These are phyloP conservation scores for Sporothrix pallida DNA, from an alignment of 2,329 filamentous ascomycete species.

Conservation along the genomic window DNA sequence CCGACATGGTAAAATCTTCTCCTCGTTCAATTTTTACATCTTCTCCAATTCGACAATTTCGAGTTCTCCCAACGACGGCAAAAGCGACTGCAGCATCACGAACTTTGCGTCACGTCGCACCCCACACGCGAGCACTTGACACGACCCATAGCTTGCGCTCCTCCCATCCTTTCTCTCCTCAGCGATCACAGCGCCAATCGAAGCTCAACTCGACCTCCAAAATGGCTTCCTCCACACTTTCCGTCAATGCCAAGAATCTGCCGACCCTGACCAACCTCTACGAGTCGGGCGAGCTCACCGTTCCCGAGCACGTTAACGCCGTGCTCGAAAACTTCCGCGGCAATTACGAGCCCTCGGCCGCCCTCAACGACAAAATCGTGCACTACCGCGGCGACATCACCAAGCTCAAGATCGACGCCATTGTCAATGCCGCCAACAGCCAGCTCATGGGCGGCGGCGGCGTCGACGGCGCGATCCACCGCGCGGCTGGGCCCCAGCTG, in stretches of 20 bases:
- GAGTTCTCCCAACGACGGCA: too few species aligned
- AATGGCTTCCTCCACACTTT: not conserved
- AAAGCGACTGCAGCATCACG: not conserved
- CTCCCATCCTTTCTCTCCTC: not conserved
- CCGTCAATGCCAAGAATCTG: not conserved
- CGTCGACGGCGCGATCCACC: slow-evolving; percentile 86
- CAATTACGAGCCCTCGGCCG: slow-evolving; percentile 48
- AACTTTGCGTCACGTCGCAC: not conserved
- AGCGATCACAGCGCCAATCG: not conserved
- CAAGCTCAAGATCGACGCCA: slow-evolving; percentile 74
- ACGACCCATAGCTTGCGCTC: not conserved
- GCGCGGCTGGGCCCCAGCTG: slow-evolving; percentile 74
- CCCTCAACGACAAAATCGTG: slow-evolving; percentile 72
- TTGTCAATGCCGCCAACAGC: slow-evolving; percentile 91
- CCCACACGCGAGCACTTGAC: slow-evolving; percentile 2
- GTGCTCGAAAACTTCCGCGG: not conserved
- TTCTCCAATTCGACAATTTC: not conserved
- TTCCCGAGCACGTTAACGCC: not conserved
- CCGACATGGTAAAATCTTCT: slow-evolving; percentile 6
- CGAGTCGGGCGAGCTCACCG: not conserved
- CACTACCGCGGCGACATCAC: slow-evolving; percentile 83
- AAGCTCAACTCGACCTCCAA: not conserved
- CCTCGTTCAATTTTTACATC: not conserved
- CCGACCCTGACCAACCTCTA: slow-evolving; percentile 17
- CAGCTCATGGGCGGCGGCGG: slow-evolving; percentile 85